Percentiles rank a stretch among this genome's conserved stretches.
These are phyloP conservation scores for Colletotrichum truncatum DNA, from an alignment of 2,329 filamentous ascomycete genomes.

Conservation along the genomic window DNA sequence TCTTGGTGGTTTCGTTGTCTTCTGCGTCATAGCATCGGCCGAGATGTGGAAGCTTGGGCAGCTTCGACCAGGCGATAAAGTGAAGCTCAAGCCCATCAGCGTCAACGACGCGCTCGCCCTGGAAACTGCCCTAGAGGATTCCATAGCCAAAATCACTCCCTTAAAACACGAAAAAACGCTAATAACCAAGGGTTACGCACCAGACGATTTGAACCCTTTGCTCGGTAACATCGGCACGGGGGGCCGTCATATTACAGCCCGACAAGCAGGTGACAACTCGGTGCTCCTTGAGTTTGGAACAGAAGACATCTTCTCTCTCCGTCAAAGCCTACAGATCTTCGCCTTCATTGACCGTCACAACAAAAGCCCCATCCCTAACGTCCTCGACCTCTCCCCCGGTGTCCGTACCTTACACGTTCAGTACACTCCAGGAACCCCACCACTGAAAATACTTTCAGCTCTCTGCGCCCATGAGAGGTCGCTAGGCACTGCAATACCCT, in stretches of 20 bases:
- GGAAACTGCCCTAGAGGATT: constrained; percentile 32
- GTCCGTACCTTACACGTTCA: constrained; percentile 44
- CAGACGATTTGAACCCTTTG: constrained; percentile 4
- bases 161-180: neutral
- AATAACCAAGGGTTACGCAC: neutral
- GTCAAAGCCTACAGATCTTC: constrained; percentile 43
- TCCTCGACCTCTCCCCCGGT: constrained; percentile 44
- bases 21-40: constrained; percentile 45
- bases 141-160: constrained; percentile 33
- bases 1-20: constrained; percentile 51
- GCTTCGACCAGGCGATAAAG: constrained; percentile 46
- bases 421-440: constrained; percentile 35
- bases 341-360: constrained; percentile 43
- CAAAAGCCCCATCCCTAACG: constrained; percentile 36
- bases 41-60: constrained; percentile 55
- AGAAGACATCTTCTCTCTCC: constrained; percentile 39
- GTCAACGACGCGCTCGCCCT: constrained; percentile 37
- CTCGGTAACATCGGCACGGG: constrained; percentile 31
- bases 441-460: constrained; percentile 32
- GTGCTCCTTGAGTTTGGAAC: constrained; percentile 46
- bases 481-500: constrained; percentile 31
- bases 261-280: constrained; percentile 44
- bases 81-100: constrained; percentile 42
- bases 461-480: constrained; percentile 36
- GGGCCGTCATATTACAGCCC: constrained; percentile 33